These are phyloP conservation scores for Hypomyces rosellus DNA, from an alignment of 2,329 filamentous ascomycete genomes.

Conservation along the genomic window DNA sequence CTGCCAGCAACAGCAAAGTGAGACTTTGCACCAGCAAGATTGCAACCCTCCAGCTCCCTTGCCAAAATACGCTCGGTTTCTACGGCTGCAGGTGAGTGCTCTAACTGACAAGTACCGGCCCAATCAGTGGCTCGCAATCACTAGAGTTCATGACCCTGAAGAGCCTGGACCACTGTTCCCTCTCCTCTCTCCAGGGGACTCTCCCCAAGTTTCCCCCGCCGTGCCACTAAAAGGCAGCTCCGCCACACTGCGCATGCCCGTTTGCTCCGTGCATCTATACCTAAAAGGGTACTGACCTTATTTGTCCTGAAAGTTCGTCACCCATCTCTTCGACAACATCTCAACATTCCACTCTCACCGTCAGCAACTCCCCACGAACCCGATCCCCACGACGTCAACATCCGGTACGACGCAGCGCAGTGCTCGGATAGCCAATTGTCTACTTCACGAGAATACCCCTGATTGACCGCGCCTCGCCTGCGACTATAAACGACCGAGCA, in stretches of 20 bases:
- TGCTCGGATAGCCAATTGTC: not conserved
- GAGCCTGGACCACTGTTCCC: no score
- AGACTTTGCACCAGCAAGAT: no score
- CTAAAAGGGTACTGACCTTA: conserved; percentile 6
- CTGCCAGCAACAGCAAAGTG: no score
- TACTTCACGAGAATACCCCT: not conserved
- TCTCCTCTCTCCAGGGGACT: no score
- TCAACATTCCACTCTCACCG: conserved; percentile 8
- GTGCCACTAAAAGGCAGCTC: conserved; percentile 1
- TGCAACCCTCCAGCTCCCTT: no score
- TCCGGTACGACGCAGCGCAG: not conserved
- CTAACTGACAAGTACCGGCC: no score
- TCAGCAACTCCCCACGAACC: conserved; percentile 2
- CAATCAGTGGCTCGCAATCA: no score
- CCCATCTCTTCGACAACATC: conserved; percentile 11
- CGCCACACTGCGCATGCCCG: conserved; percentile 4
- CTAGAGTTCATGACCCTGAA: no score
- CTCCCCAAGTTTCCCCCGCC: not conserved
- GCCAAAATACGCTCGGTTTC: no score
- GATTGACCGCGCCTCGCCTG: conserved; percentile 10
- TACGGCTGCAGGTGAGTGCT: no score
- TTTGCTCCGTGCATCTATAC: conserved; percentile 4
- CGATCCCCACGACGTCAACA: not conserved
- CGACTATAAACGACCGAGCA: conserved; percentile 8
- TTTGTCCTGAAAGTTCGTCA: conserved; percentile 8